Percentiles rank a stretch among this genome's conserved stretches.
Conservation (phyloP, 306 rosid genomes). For the Leucaena leucocephala region DNA sequence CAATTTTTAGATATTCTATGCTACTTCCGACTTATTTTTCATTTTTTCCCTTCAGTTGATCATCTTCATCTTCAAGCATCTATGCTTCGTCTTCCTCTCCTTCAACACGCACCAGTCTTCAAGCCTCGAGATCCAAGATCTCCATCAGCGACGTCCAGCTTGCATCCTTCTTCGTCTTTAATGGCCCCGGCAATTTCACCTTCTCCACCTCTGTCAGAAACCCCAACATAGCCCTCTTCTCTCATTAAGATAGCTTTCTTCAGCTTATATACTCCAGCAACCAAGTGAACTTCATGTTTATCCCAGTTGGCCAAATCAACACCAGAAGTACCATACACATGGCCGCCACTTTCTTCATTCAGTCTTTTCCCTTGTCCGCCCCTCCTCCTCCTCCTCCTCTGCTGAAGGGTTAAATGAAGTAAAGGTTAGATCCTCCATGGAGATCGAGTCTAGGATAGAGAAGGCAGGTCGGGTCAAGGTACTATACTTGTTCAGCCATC, state of each 20-base stretch:
- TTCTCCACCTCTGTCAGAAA: conserved; percentile 62
- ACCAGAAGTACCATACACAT: conserved; percentile 59
- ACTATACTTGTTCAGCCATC: conserved; percentile 61
- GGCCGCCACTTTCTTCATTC: conserved; percentile 65
- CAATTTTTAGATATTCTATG: no score
- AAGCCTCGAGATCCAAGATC: conserved; percentile 61
- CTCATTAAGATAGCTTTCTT: conserved; percentile 65
- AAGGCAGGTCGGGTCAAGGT: conserved; percentile 72
- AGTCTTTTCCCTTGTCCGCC: conserved; percentile 52
- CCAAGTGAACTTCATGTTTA: conserved; percentile 72
- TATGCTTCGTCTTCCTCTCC: no score
- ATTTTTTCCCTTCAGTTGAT: no score
- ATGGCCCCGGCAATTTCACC: conserved; percentile 64
- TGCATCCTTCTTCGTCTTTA: conserved; percentile 61
- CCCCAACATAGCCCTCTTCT: conserved; percentile 62
- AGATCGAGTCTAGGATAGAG: conserved; percentile 58
- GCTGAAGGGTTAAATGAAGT: conserved; percentile 2
- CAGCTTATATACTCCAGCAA: conserved; percentile 64
- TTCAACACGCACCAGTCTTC: conserved; percentile 34
- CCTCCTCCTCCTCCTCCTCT: conserved; percentile 27
- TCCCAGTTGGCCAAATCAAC: conserved; percentile 64
- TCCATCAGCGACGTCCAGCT: conserved; percentile 62
- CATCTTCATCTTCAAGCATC: no score
- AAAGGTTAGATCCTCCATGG: no score
- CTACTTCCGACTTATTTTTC: no score